Conservation (phyloP, 1,139 yeast genomes). For the Sugiyamaella pinicola region DNA sequence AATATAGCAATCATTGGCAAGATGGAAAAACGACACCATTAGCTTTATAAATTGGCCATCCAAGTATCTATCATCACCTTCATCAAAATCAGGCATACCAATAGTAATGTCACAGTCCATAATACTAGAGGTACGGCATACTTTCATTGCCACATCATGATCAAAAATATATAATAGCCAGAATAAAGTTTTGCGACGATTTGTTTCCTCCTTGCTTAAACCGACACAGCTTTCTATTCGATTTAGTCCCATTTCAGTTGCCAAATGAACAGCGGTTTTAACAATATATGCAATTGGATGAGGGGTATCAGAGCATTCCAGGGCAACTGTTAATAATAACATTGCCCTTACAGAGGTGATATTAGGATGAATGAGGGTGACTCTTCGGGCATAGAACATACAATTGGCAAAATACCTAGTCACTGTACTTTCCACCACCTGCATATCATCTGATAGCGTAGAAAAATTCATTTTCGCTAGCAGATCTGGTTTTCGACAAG, state of each 20-base stretch:
- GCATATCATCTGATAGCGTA: not conserved
- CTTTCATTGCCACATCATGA: slow-evolving; percentile 55
- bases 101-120: slow-evolving; percentile 49
- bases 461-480: not conserved
- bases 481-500: slow-evolving; percentile 6
- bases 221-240: slow-evolving; percentile 53
- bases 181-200: slow-evolving; percentile 52
- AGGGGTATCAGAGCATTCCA: slow-evolving; percentile 39
- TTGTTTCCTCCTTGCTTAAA: slow-evolving; percentile 46
- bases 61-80: slow-evolving; percentile 16
- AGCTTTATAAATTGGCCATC: slow-evolving; percentile 20
- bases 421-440: not conserved
- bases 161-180: slow-evolving; percentile 59
- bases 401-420: slow-evolving; percentile 25
- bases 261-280: slow-evolving; percentile 58
- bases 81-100: slow-evolving; percentile 26
- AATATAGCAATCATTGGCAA: slow-evolving; percentile 36
- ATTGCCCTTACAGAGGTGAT: slow-evolving; percentile 30
- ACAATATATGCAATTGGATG: slow-evolving; percentile 51
- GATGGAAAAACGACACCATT: slow-evolving; percentile 28
- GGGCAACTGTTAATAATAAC: slow-evolving; percentile 28
- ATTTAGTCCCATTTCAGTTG: slow-evolving; percentile 68
- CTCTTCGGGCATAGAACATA: slow-evolving; percentile 29
- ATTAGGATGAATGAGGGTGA: slow-evolving; percentile 28
- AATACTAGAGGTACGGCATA: slow-evolving; percentile 63